Evolutionary conservation across 1,284 basidiomycete genomes (phyloP).

Genomic region (Moesziomyces globuligerus): DNA sequence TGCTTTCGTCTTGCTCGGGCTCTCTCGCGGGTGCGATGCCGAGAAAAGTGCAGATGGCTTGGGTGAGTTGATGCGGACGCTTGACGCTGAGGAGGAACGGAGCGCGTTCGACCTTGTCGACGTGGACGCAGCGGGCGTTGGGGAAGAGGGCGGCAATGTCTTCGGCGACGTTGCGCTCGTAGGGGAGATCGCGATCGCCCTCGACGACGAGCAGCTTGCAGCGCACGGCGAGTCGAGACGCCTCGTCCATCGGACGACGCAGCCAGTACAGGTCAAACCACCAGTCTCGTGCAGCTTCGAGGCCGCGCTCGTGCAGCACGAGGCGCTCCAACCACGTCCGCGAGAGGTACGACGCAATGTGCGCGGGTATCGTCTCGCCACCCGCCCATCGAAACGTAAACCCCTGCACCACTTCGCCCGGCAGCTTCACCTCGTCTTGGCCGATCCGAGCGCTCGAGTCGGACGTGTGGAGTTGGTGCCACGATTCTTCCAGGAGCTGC

Average conservation of each 20-base stretch:
- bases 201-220: constrained; percentile 21
- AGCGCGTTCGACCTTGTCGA: background rate
- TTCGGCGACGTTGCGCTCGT: constrained; percentile 17
- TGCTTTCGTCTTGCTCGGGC: no score
- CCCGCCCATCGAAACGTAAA: constrained; percentile 28
- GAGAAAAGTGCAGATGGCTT: constrained; percentile 4
- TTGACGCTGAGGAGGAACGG: constrained; percentile 21
- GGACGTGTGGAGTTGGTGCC: background rate
- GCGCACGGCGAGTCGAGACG: background rate
- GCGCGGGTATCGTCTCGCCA: constrained; percentile 13
- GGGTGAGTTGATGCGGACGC: constrained; percentile 6
- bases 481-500: constrained; percentile 16
- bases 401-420: constrained; percentile 27
- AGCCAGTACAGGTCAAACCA: constrained; percentile 41
- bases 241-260: constrained; percentile 1
- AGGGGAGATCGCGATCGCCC: constrained; percentile 13
- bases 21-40: background rate
- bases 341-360: constrained; percentile 16
- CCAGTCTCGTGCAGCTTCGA: constrained; percentile 20
- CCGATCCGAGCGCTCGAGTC: no score
- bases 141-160: constrained; percentile 8
- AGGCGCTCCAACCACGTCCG: constrained; percentile 22
- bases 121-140: background rate
- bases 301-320: constrained; percentile 3
- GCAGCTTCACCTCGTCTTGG: constrained; percentile 5